Base-by-base conservation (phyloP, 441 rosid genomes). In the Populus hybrid region DNA sequence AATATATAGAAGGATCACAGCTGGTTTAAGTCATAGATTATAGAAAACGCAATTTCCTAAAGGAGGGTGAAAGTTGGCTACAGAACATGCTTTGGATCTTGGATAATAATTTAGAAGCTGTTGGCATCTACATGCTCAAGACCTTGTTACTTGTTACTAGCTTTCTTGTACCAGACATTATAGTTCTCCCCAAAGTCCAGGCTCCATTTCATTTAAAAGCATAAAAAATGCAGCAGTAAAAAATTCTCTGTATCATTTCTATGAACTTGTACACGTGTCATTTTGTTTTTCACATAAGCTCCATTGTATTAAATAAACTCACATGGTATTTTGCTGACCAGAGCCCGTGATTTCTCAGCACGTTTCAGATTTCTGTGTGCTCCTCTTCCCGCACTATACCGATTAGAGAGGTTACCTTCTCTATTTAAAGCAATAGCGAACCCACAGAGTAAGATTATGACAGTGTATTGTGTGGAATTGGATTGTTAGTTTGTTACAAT, bases 361-460 rank as follows among this genome's bases (percentile, higher is more conserved):
- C 98, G 98, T 85, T 92, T 95, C 79, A 95, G 79, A 81, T 85
- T 94, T 85, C 89, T 95, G 84, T 95, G 99, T 7, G 91, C 99
- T 75, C 99, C 99, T 87, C 93, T 89, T 80, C 95, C 94, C 9
- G 97, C 98, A 86, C 87, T 91, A 81, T 89, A 95, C 67, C 98
- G 91, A 74, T 94, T 23, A 23, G 24, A 23, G 24, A 23, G 24
- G 24, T 23, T 23, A 23, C 24, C 24, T 23, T 23, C 24, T 23
- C 24, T 23, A 23, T 23, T 23, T 23, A 23, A 23, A 23, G 24
- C 24, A 23, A 23, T 23, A 23, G 24, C 24, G 24, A 23, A 23
- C 24, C 24, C 24, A 23, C 1, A 23, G 24, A 23, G 24, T 23
- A 23, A 23, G 24, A 23, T 23, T 23, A 23, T 23, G 24, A 23